Evolutionary conservation across 108 stramenopile species (phyloP).

Genomic region (Chaetoceros tenuissimus): DNA sequence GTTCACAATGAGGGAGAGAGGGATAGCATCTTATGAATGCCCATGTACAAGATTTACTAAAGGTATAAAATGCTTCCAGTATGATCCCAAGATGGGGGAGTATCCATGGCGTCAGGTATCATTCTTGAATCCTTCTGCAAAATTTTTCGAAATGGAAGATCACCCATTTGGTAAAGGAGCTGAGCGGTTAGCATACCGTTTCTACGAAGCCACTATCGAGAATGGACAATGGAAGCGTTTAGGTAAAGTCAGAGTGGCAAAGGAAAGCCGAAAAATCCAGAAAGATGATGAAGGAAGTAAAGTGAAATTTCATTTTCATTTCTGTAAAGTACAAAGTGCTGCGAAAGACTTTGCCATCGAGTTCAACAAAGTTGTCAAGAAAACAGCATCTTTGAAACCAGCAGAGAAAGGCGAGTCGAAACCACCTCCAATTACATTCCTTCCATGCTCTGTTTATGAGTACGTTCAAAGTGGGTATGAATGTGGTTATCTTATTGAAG

Average conservation of each 20-base stretch:
- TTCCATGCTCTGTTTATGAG: slow-evolving; percentile 31
- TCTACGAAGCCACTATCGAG: slow-evolving; percentile 25
- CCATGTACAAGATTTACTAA: no score
- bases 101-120: slow-evolving; percentile 17
- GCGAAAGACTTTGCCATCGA: slow-evolving; percentile 10
- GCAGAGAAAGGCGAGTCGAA: no score
- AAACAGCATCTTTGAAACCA: no score
- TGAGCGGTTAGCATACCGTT: slow-evolving; percentile 29
- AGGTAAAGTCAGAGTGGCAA: slow-evolving; percentile 23
- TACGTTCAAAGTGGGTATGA: slow-evolving; percentile 11
- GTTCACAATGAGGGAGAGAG: slow-evolving; percentile 18
- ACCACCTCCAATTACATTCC: slow-evolving; percentile 27
- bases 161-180: slow-evolving; percentile 36
- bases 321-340: slow-evolving; percentile 29
- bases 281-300: slow-evolving; percentile 26
- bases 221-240: no score
- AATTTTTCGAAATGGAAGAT: slow-evolving; percentile 21
- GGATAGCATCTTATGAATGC: no score
- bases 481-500: slow-evolving; percentile 31
- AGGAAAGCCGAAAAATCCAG: slow-evolving; percentile 21
- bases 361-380: no score
- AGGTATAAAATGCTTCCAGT: no score
- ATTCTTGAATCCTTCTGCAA: slow-evolving; percentile 14
- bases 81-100: slow-evolving; percentile 1
- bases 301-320: slow-evolving; percentile 24